Base-by-base conservation (phyloP, 2,329 filamentous ascomycete species). In the Colletotrichum liaoningense region DNA sequence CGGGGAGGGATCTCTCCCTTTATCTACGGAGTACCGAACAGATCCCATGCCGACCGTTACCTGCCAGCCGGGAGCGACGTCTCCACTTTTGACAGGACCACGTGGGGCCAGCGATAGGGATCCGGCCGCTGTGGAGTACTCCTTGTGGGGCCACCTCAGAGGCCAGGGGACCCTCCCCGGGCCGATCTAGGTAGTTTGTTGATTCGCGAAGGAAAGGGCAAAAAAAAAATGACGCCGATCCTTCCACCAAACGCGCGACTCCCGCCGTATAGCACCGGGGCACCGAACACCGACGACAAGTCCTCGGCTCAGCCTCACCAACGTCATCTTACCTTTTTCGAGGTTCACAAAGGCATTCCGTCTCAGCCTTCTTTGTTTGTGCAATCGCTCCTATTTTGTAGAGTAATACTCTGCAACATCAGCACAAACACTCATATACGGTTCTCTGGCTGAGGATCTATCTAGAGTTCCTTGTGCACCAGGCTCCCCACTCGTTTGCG, bases 31-130 rank as follows among this genome's bases (percentile, higher is more conserved):
- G 33, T 33, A 12, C 67, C 38, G 67, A 52, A 52, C 59, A 35
- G 35, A 33, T 63, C 9, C 60, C 28, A 28, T 24, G n/a, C 42
- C 16, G 24, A 33, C 42, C 42, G 56, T 49, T 30, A 68, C 57
- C 57, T 68, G 54, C 33, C 65, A 72, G n/a, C 58, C 54, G 69
- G 52, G 57, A 68, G 11, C 16, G 16, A 35, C 22, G 16, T 35
- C 58, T 33, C 69, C 65, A 63, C 24, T 69, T 63, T 63, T 72
- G 65, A 68, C 49, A 57, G 42, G 52, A 55, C 22, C 58, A 72
- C 65, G 69, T 72, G 65, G 69, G 69, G 49, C 64, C n/a, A 35
- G 30, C 30, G 49, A 63, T 52, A 68, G 49, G 69, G 64, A 52
- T 28, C 12, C 42, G 16, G 59, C 38, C 63, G 64, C 30, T 52